Evolutionary conservation across 1,284 basidiomycete genomes (phyloP).

Genomic region (Malassezia globosa): DNA sequence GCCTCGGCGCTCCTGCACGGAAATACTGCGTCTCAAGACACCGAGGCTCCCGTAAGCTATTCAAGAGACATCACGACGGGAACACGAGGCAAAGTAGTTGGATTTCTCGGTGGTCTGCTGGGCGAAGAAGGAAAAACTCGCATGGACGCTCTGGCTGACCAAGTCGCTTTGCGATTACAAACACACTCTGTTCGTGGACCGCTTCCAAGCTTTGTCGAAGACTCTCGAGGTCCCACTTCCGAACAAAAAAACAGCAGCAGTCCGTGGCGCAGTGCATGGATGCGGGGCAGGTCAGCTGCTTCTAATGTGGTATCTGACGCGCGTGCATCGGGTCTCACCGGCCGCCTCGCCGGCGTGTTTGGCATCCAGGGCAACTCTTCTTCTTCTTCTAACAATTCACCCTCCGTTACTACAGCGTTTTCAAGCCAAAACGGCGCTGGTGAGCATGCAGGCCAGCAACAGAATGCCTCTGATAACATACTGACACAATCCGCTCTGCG

Average conservation of each 20-base stretch:
- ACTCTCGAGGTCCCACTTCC: constrained; percentile 23
- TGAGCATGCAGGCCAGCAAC: too few species aligned
- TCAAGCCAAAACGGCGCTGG: too few species aligned
- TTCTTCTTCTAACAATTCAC: background rate
- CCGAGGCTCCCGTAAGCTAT: constrained; percentile 33
- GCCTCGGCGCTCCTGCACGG: constrained; percentile 8
- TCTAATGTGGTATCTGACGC: constrained; percentile 17
- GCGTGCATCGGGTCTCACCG: constrained; percentile 22
- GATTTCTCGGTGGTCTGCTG: constrained; percentile 40
- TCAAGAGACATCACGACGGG: constrained; percentile 40
- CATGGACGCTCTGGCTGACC: constrained; percentile 42
- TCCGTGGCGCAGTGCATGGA: constrained; percentile 5
- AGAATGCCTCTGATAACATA: background rate
- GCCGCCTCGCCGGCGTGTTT: constrained; percentile 27
- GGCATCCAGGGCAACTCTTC: constrained; percentile 10
- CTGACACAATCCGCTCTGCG: constrained; percentile 10
- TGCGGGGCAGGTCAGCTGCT: constrained; percentile 5
- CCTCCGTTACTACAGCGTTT: background rate
- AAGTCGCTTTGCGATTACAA: constrained; percentile 37
- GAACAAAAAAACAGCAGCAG: background rate
- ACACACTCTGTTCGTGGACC: constrained; percentile 44
- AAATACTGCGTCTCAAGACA: constrained; percentile 13
- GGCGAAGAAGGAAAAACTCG: constrained; percentile 44
- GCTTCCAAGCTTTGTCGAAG: constrained; percentile 32
- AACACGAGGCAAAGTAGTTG: constrained; percentile 37